phyloP scores from a whole-genome alignment of 2,329 filamentous ascomycete species.

The Aspergillus bombycis region DNA sequence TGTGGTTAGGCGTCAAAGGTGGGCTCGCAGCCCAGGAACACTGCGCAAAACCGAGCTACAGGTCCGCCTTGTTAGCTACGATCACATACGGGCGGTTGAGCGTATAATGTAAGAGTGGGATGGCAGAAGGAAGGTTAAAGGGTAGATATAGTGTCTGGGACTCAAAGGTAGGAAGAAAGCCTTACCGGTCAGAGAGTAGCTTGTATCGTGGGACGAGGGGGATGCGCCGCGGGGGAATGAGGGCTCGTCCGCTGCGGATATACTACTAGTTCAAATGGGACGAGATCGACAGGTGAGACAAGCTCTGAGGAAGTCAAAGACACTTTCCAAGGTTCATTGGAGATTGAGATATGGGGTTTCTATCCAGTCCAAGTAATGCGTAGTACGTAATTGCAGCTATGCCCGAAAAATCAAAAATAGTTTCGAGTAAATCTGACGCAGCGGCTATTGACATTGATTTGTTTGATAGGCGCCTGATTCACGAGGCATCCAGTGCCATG shows the following conservation, averaged over 20 bases:
- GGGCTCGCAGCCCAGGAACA: neutral
- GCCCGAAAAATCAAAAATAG: neutral
- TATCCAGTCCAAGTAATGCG: neutral
- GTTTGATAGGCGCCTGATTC: slow-evolving; percentile 15
- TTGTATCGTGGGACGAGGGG: neutral
- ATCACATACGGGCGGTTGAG: neutral
- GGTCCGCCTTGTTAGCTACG: slow-evolving; percentile 2
- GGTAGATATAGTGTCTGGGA: neutral
- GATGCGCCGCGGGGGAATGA: slow-evolving; percentile 12
- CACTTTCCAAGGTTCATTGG: no score
- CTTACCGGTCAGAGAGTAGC: slow-evolving; percentile 1
- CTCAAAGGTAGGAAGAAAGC: neutral
- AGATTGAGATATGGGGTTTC: neutral
- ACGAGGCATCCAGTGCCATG: slow-evolving; percentile 18
- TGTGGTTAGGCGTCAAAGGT: neutral
- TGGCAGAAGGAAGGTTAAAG: neutral
- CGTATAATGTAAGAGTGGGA: neutral
- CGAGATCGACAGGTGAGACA: neutral
- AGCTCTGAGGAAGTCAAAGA: neutral
- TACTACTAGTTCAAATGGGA: neutral
- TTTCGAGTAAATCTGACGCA: neutral
- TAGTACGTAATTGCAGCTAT: neutral
- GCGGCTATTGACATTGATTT: neutral
- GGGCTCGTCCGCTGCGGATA: slow-evolving; percentile 5
- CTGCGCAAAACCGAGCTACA: neutral